Evolutionary conservation across 2,329 filamentous ascomycete species (phyloP), one percentile per base, ranked within the genome.

Genomic region (Bipolaris zeicola): DNA sequence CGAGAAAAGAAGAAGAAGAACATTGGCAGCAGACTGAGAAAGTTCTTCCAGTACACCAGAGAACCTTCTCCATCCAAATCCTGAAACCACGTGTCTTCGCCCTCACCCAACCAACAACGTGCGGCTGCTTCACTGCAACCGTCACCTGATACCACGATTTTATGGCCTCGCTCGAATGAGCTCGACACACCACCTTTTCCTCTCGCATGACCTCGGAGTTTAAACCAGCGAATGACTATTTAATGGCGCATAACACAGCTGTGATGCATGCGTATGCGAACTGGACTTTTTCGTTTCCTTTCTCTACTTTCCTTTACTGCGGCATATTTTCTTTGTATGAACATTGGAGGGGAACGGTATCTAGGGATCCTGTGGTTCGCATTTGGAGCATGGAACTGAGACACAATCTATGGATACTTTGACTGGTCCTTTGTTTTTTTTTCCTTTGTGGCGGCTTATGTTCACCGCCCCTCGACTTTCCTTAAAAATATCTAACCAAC

Each of bases 1-100:
- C 84, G 85, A 31, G 85, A 84, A 68, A 90, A 88, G 80, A 89
- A 88, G 79, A 89, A 88, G 80, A 89, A 87, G 73, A 80, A 85
- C 36, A 90, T 77, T 92, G 36, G 54, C 24, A 89, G 90, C 71
- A 88, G 89, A 49, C 82, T 92, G 79, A 87, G 89, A 66, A 47
- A 39, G 31, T 93, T 93, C 74, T 93, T 89, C 89, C 91, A 89
- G 76, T 62, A 69, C 16, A 64, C 69, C 7, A 76, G 74, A 61
- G 72, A 76, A 34, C 60, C 67, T 14, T 67, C 64, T 7, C 62
- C 65, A 10, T 62, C 70, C 22, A 66, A 61, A 48, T 59, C 58
- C 43, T 68, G 58, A 68, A 48, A 51, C 36, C 50, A 49, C 37
- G 44, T 57, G 64, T 52, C 26, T 52, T 52, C 56, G 65, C 55